phyloP scores from a whole-genome alignment of 2,329 filamentous ascomycete species.

The Monilinia laxa region DNA sequence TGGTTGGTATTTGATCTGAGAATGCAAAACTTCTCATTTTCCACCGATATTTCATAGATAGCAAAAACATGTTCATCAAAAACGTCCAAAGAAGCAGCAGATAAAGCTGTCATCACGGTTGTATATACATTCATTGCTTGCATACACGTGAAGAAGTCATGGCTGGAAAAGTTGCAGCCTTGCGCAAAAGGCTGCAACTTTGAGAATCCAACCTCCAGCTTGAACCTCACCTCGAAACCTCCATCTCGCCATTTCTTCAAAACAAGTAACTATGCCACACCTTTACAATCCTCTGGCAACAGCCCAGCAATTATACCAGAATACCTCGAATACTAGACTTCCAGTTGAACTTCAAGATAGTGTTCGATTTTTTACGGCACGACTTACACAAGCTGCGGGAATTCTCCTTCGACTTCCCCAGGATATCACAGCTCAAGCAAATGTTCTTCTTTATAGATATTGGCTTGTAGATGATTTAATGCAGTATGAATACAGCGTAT shows the following conservation, averaged over 20 bases:
- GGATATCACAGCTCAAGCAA: conserved; percentile 80
- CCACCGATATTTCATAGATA: not conserved
- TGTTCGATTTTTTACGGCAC: conserved; percentile 69
- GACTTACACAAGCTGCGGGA: conserved; percentile 74
- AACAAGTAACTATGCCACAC: conserved; percentile 51
- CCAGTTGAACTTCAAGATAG: conserved; percentile 69
- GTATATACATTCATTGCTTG: not conserved
- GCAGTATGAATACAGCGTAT: conserved; percentile 53
- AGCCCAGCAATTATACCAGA: conserved; percentile 63
- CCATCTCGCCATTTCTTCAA: not conserved
- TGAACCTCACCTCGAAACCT: conserved; percentile 12
- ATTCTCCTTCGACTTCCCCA: conserved; percentile 82
- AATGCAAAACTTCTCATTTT: not conserved
- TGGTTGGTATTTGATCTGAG: not conserved
- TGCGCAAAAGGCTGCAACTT: conserved; percentile 31
- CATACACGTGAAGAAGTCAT: not conserved
- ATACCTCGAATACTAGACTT: conserved; percentile 56
- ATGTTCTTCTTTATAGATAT: conserved; percentile 78
- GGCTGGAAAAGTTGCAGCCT: conserved; percentile 29
- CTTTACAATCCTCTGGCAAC: conserved; percentile 72
- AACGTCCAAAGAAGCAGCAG: not conserved
- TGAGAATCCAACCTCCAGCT: too few relatives aligned
- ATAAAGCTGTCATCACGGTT: not conserved
- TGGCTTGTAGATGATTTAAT: conserved; percentile 62
- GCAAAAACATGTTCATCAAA: not conserved